Evolutionary conservation across 352 stramenopile species (phyloP), one percentile per base, ranked within the genome.

Genomic region (Phytophthora colocasiae): DNA sequence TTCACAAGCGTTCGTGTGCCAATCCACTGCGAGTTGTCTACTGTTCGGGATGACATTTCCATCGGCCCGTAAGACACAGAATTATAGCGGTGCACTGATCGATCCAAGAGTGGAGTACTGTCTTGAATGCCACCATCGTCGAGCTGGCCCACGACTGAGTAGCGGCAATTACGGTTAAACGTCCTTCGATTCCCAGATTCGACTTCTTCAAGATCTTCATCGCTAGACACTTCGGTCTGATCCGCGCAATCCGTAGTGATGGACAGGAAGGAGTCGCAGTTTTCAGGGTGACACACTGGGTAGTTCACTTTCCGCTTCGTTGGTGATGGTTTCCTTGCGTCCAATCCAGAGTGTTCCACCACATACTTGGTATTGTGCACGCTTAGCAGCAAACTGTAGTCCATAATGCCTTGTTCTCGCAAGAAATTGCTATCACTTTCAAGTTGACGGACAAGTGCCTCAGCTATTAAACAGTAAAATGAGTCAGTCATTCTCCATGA

Each of bases 321-420:
- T 9, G 78, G 84, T 3, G 78, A 84, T n/a, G 66, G 75, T 27
- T 69, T 73, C 19, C 80, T 72, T 9, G 22, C 75, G 17, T 70
- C 65, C 14, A 84, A 62, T 10, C 58, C 71, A 22, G 78, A 66
- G 59, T 92, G 81, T 41, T 95, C 85, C 24, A 95, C 84, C 29
- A 91, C 78, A 48, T 93, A 96, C 60, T 92, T 93, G 27, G 85
- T 91, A 61, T 82, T 93, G 73, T 93, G 85, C 3, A 97, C 78
- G 69, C 90, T 93, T 10, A 97, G 53, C 19, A 97, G 59, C 26
- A 97, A 60, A 22, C 82, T 94, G 71, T 97, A 97, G 73, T 97
- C 91, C 74, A 96, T 97, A 63, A 97, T 92, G 15, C 89, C 89
- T 63, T 95, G 81, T 9, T 77, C 66, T 22, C 80, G 78, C 29